These are phyloP conservation scores for Zymoseptoria passerinii DNA, from an alignment of 2,329 filamentous ascomycete genomes.

Conservation along the genomic window DNA sequence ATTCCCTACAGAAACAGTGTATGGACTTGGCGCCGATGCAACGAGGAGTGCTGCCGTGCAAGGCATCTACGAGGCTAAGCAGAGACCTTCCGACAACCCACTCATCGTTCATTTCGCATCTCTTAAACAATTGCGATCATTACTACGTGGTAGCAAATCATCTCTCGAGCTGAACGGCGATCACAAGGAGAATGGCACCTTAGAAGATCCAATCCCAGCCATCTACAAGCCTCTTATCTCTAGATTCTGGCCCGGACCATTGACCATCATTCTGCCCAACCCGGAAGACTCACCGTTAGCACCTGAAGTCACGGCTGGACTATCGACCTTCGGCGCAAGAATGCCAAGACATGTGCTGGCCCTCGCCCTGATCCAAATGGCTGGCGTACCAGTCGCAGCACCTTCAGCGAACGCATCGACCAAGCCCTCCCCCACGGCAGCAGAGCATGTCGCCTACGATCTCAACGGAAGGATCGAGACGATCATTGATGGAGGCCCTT, in stretches of 20 bases:
- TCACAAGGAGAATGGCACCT: conserved; percentile 1
- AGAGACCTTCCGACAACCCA: conserved; percentile 85
- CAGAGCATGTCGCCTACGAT: conserved; percentile 81
- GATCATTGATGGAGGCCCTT: conserved; percentile 82
- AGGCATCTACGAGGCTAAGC: conserved; percentile 90
- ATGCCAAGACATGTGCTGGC: conserved; percentile 85
- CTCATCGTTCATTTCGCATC: conserved; percentile 89
- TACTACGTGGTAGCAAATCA: conserved; percentile 42
- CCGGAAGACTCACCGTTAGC: conserved; percentile 63
- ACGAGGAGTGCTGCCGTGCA: conserved; percentile 73
- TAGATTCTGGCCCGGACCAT: conserved; percentile 85
- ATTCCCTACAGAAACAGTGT: conserved; percentile 96
- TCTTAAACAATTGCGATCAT: conserved; percentile 60
- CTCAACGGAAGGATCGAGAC: conserved; percentile 72
- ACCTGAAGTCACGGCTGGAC: conserved; percentile 81
- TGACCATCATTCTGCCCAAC: conserved; percentile 82
- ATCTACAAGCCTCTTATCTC: conserved; percentile 73
- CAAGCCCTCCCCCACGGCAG: conserved; percentile 82
- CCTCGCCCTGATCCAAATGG: conserved; percentile 71
- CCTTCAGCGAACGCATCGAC: conserved; percentile 94
- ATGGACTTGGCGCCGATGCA: conserved; percentile 92
- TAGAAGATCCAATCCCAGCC: conserved; percentile 50
- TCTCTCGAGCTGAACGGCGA: conserved; percentile 3
- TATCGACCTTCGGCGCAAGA: conserved; percentile 77
- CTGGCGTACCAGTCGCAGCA: conserved; percentile 72